Base-by-base conservation (phyloP, 371 early-diverging fungal species). In the Haplosporangium sp. region DNA sequence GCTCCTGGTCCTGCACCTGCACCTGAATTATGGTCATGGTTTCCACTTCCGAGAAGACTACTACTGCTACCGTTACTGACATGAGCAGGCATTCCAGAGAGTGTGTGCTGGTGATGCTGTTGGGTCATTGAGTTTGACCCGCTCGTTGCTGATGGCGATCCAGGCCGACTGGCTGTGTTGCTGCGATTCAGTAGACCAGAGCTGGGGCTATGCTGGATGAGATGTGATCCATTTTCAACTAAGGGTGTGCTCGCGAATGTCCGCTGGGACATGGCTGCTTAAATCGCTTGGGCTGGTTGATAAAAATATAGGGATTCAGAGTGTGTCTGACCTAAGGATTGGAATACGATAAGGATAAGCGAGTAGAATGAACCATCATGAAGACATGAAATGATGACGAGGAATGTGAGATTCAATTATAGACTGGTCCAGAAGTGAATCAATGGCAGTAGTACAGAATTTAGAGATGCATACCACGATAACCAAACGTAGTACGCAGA, bases 141-240 rank as follows among this genome's bases (percentile, higher is more conserved):
- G 7, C 23, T 29, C 12, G 55, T 42, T 7, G 56, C 41, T 10
- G 80, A 79, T 1, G 80, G 80, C 1, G 80, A 79, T 0, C 66
- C 63, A 10, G 80, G 80, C 48, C 80, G 56, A 18, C 73, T 73
- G 55, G 80, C 68, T 8, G 73, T 69, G 21, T 79, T 79, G 57
- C 58, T 64, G 36, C 68, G 64, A 41, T 64, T 68, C 40, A 69
- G 58, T 37, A 73, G 55, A 45, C 64, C 54, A 6, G 73, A 56
- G 48, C 63, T 79, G 23, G 73, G 62, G 47, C 73, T 67, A 47
- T 64, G 64, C 53, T 59, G 73, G 56, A 21, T 45, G 52, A 56
- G 57, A 36, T 62, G 62, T 16, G 57, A 10, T 51, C 55, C 51
- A 54, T 55, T 64, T 52, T 65, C 69, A 10, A 57, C 60, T 5